phyloP scores from a whole-genome alignment of 805 yeast genomes.

The Candida parachauliodes region DNA sequence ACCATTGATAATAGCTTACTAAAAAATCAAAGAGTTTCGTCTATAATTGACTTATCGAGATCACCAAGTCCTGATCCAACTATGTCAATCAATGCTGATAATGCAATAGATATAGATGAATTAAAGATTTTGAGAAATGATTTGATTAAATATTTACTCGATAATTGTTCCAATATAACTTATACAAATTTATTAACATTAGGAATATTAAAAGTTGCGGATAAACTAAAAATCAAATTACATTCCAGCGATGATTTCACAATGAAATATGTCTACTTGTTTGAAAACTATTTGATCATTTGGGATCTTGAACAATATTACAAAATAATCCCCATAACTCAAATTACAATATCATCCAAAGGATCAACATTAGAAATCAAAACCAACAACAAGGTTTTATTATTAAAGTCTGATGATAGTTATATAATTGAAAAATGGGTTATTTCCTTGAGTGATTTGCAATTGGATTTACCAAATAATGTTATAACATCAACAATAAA shows the following conservation, averaged over 20 bases:
- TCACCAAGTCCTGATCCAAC: constrained; percentile 20
- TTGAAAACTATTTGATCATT: constrained; percentile 29
- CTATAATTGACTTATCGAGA: constrained; percentile 7
- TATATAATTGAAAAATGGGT: constrained; percentile 44
- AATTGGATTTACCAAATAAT: constrained; percentile 30
- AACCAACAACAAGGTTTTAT: background rate
- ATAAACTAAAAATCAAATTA: constrained; percentile 23
- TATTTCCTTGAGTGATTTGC: constrained; percentile 34
- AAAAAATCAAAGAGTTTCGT: background rate
- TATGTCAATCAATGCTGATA: constrained; percentile 15
- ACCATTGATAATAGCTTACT: constrained; percentile 5
- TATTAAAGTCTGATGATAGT: constrained; percentile 7
- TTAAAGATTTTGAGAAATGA: constrained; percentile 25
- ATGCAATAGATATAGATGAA: constrained; percentile 15
- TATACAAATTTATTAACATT: constrained; percentile 24
- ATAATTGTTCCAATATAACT: constrained; percentile 19
- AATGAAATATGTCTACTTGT: constrained; percentile 25
- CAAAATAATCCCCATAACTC: constrained; percentile 1
- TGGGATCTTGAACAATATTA: constrained; percentile 12
- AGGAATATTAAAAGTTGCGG: constrained; percentile 37
- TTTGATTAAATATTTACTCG: constrained; percentile 27
- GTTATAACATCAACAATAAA: constrained; percentile 32
- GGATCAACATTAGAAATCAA: constrained; percentile 6
- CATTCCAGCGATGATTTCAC: constrained; percentile 9
- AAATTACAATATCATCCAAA: constrained; percentile 5